Evolutionary conservation across 1,139 yeast species (phyloP), one percentile per base, ranked within the genome.

Genomic region (Sugiyamaella neomexicana): DNA sequence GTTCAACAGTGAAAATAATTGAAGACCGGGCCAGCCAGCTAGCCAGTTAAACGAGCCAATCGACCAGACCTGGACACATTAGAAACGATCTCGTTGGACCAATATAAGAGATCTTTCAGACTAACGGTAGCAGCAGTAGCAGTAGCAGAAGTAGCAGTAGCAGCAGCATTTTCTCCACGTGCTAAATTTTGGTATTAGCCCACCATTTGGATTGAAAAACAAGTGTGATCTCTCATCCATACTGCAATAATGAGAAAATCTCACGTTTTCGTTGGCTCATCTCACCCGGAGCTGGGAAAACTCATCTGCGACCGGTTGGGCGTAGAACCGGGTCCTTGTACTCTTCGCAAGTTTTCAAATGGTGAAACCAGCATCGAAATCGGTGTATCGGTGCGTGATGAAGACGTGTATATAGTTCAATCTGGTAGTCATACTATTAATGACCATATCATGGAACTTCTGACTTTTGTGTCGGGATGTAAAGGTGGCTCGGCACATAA

Each of bases 311-410:
- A 88, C 59, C 80, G 93, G 53, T 76, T 95, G 53, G 98, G 98
- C 36, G 93, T 91, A 46, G 89, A 87, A 66, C 93, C 97, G n/a
- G 97, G 97, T 37, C 95, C 96, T 34, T 90, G 96, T 69, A 83
- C 93, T 5, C 76, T 91, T 63, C 85, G 86, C 71, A 90, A 90
- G 74, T 95, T 95, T 72, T 85, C 97, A 60, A 93, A 93, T 68
- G 99, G 99, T 54, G 99, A 93, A 75, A 93, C 98, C 1, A 88
- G 95, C 45, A 97, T 95, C 44, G 96, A 90, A 68, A 90, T 93
- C 60, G 98, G 97, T 40, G 91, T 83, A 36, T 86, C 95, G 36
- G 96, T 93, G 45, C 83, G 99, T 72, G 98, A 93, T 68, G 97
- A 93, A 69, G 98, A 93, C 69, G 96, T 93, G 40, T 93, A 93